Base-by-base conservation (phyloP, 257 asterid genomes). In the Ophiorrhiza pumila region DNA sequence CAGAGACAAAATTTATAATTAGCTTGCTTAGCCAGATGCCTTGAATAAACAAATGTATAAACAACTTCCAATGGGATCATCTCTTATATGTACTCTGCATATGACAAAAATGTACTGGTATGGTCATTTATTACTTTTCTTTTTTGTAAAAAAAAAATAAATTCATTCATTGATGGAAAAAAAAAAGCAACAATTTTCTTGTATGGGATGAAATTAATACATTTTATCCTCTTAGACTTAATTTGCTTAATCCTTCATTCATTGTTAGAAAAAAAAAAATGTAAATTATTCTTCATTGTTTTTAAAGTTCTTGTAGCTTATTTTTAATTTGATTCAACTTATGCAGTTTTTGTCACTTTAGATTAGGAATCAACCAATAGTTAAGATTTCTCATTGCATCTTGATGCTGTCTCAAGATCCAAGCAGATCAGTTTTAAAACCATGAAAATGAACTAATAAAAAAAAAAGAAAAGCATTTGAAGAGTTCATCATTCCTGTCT, bases 1-100 rank as follows among this genome's bases (percentile, higher is more conserved):
- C 72, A 35, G 9, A 31, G 65, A 37, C 77, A 69, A 39, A 65
- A 77, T 82, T 85, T 82, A 71, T 82, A 80, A 79, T 72, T 64
- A n/a, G 71, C 10, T 13, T 60, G 22, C n/a, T 7, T 11, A 20
- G 73, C 67, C 59, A 61, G 81, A 67, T 31, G 27, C 39, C 22
- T n/a, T 37, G 17, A 37, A 47, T 68, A 29, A 71, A 68, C 43
- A 72, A 65, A 42, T 68, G 42, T 37, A 77, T 55, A 43, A 71
- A 34, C 50, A 78, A 67, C 45, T 79, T 31, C 74, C 74, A 53
- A 67, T 61, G 72, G 71, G 70, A 50, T 56, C 29, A 45, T 34
- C 0, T 67, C 79, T 74, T 81, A 31, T 71, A 63, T 15, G 43
- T 74, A 52, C 23, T 60, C 59, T 31, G 23, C 23, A 65, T 42